A percentile compares a stretch with the other conserved stretches of the same genome.
These are phyloP conservation scores for Mycena amicta DNA, from an alignment of 768 basidiomycete genomes.

Conservation along the genomic window DNA sequence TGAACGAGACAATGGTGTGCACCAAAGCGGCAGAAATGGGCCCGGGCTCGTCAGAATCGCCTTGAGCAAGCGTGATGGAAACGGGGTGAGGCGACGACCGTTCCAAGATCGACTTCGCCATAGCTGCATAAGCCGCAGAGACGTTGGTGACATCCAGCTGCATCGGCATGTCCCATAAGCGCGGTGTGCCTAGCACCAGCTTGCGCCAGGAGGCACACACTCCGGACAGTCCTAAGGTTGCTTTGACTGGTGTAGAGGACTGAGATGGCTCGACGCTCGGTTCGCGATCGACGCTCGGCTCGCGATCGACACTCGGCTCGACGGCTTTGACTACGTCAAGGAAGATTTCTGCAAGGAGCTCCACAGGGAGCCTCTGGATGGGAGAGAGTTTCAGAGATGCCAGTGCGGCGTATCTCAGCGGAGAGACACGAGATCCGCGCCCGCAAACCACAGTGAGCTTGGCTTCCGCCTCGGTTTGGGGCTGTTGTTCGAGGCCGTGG, in stretches of 20 bases:
- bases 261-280: background rate
- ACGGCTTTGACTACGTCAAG: too few species aligned
- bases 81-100: slow-evolving; percentile 2
- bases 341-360: background rate
- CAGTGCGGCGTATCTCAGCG: background rate
- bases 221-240: background rate
- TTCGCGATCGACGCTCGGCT: too few species aligned
- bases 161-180: background rate
- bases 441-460: background rate
- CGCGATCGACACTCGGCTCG: too few species aligned
- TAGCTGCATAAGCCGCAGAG: background rate
- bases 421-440: background rate
- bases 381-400: too few species aligned
- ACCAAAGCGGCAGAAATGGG: background rate
- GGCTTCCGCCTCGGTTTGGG: background rate
- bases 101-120: background rate
- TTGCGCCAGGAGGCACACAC: background rate
- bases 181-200: background rate
- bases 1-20: background rate
- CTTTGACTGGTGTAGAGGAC: background rate
- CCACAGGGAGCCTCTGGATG: background rate
- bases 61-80: background rate
- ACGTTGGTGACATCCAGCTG: background rate
- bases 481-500: background rate
- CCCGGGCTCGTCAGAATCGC: too few species aligned